phyloP scores from a whole-genome alignment of 495 filamentous ascomycete genomes.

The Recurvomyces mirabilis region DNA sequence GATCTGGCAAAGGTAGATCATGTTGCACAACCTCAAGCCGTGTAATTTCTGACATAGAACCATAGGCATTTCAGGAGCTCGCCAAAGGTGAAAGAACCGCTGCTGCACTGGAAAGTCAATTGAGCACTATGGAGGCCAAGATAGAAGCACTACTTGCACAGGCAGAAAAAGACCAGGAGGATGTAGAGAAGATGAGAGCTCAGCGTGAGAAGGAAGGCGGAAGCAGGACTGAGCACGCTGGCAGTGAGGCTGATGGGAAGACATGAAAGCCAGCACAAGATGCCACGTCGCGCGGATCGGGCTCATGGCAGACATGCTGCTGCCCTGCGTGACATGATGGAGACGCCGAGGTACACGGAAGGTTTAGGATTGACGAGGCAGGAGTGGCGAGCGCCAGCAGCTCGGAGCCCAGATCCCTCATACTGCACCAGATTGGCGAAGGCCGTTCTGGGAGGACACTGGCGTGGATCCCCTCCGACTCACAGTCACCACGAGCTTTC shows the following conservation, averaged over 20 bases:
- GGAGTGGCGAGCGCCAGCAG: too few species aligned
- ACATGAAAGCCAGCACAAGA: too few species aligned
- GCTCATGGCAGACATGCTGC: too few species aligned
- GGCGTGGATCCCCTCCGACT: too few species aligned
- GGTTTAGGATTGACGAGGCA: too few species aligned
- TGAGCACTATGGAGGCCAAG: constrained; percentile 43
- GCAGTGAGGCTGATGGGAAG: background rate
- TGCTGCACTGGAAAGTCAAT: constrained; percentile 42
- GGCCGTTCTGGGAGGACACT: too few species aligned
- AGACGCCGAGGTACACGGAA: too few species aligned
- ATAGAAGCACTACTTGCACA: constrained; percentile 47
- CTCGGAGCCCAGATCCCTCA: too few species aligned
- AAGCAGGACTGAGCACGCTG: background rate
- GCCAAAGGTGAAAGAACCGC: constrained; percentile 46
- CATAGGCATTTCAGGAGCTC: constrained; percentile 33
- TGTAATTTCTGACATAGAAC: background rate
- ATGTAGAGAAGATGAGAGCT: constrained; percentile 4
- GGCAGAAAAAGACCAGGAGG: constrained; percentile 30
- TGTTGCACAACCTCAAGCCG: background rate
- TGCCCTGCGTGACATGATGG: too few species aligned
- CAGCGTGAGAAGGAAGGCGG: background rate
- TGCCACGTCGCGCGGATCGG: too few species aligned
- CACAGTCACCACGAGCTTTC: too few species aligned
- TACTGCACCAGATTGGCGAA: too few species aligned
- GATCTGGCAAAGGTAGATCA: constrained; percentile 15